These are phyloP conservation scores for Chaetothyriales sp. DNA, from an alignment of 2,329 filamentous ascomycete species.

Conservation along the genomic window DNA sequence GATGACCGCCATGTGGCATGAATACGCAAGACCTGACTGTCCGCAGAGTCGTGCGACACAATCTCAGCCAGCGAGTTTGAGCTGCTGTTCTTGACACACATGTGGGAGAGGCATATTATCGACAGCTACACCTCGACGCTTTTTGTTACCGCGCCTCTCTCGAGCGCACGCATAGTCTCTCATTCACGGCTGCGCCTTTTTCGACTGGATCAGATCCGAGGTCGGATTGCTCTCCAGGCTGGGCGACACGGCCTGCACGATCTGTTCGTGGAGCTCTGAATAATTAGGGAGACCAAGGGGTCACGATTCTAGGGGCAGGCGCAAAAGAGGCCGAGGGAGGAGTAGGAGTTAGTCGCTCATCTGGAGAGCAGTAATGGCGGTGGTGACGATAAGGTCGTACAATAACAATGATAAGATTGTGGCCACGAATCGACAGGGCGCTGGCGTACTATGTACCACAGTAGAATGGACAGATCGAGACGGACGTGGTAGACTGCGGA, in stretches of 20 bases:
- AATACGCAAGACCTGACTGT: constrained; percentile 80
- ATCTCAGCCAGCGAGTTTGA: constrained; percentile 90
- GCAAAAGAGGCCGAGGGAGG: not conserved
- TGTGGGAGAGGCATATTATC: constrained; percentile 91
- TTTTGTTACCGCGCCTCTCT: constrained; percentile 86
- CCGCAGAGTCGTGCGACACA: constrained; percentile 94
- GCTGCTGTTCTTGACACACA: constrained; percentile 96
- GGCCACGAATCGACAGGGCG: no score
- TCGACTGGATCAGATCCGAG: constrained; percentile 91
- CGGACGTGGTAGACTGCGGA: no score
- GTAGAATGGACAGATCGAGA: no score
- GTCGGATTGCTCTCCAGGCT: constrained; percentile 94
- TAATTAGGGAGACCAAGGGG: constrained; percentile 74
- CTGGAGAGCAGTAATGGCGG: no score
- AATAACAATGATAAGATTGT: not conserved
- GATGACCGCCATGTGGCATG: constrained; percentile 62
- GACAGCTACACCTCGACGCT: constrained; percentile 95
- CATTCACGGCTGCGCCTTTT: constrained; percentile 90
- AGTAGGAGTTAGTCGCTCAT: no score
- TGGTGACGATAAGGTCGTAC: not conserved
- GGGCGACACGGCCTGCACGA: constrained; percentile 89
- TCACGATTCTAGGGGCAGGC: no score
- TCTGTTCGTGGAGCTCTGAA: constrained; percentile 87
- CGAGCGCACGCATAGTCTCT: constrained; percentile 94
- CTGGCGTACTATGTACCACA: no score